Conservation (phyloP, 2,329 filamentous ascomycete genomes). For the Nigrospora oryzae region DNA sequence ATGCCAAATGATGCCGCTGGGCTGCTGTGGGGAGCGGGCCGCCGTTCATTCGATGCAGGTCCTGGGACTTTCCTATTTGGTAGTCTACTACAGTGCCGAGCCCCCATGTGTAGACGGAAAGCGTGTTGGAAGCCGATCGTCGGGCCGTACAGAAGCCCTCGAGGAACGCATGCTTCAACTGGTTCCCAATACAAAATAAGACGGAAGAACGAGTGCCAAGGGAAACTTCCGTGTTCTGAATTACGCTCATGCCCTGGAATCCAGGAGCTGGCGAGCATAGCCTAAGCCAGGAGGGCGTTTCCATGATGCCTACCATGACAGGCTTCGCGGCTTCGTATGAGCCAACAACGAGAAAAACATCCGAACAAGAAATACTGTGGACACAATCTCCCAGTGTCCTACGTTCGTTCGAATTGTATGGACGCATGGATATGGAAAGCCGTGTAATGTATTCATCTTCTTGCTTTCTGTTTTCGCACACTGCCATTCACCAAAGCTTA, state of each 20-base stretch:
- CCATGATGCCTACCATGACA: not conserved
- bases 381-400: too few relatives aligned
- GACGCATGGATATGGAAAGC: too few relatives aligned
- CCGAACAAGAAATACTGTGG: too few relatives aligned
- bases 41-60: not conserved
- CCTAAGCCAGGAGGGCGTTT: not conserved
- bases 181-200: not conserved
- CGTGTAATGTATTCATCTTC: too few relatives aligned
- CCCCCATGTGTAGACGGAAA: not conserved
- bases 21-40: not conserved
- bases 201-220: not conserved
- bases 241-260: not conserved
- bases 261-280: not conserved
- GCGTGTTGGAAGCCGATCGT: not conserved
- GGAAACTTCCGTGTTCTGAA: not conserved
- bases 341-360: too few relatives aligned
- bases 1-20: not conserved
- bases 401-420: too few relatives aligned
- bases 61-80: not conserved
- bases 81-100: not conserved
- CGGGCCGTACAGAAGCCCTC: not conserved
- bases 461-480: too few relatives aligned
- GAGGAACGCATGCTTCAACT: not conserved
- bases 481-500: too few relatives aligned
- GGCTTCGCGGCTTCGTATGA: too few relatives aligned